Conservation (phyloP, 2,329 filamentous ascomycete genomes). For the Byssothecium circinans region DNA sequence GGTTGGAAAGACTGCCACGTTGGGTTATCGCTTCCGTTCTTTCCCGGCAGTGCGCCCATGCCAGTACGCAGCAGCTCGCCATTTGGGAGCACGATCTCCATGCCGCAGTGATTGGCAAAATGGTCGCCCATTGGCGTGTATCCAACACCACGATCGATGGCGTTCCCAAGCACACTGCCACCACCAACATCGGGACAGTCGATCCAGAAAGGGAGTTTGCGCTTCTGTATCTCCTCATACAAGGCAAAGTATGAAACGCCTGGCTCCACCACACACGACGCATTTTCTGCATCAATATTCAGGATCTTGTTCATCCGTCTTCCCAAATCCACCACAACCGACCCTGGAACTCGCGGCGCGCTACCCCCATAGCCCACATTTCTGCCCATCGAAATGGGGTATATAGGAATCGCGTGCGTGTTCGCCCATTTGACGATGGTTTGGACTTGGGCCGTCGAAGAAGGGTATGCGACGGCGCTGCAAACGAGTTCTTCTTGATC, state of each 20-base stretch:
- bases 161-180: conserved; percentile 53
- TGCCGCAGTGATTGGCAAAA: conserved; percentile 49
- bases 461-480: conserved; percentile 45
- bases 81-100: conserved; percentile 47
- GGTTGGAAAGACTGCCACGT: conserved; percentile 40
- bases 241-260: conserved; percentile 58
- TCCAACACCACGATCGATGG: conserved; percentile 51
- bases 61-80: conserved; percentile 45
- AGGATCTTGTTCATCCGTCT: conserved; percentile 57
- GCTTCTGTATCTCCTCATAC: conserved; percentile 52
- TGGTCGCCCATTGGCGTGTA: conserved; percentile 48
- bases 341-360: conserved; percentile 55
- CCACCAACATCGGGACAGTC: conserved; percentile 54
- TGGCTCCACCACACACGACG: conserved; percentile 57
- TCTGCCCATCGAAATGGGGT: conserved; percentile 53
- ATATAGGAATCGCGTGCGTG: conserved; percentile 51
- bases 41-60: conserved; percentile 44
- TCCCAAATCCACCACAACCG: conserved; percentile 56
- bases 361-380: conserved; percentile 60
- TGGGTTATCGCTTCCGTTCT: conserved; percentile 21
- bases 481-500: conserved; percentile 50
- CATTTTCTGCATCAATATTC: conserved; percentile 53
- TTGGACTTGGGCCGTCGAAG: conserved; percentile 50
- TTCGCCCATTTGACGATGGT: conserved; percentile 51
- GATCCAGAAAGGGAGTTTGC: conserved; percentile 48